These are phyloP conservation scores for Eucommia ulmoides DNA, from an alignment of 257 asterid species.

Conservation along the genomic window DNA sequence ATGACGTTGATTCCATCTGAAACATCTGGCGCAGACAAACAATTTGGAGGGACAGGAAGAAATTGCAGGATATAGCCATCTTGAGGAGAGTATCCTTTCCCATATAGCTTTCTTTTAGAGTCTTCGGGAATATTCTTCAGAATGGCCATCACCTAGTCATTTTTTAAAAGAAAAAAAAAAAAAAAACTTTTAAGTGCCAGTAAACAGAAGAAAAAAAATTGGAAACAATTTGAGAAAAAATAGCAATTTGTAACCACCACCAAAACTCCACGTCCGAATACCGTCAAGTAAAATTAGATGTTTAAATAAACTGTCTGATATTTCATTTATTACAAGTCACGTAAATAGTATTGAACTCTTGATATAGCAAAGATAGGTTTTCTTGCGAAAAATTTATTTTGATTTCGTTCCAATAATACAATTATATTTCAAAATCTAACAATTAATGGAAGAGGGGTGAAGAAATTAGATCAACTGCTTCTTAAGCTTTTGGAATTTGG, in stretches of 20 bases:
- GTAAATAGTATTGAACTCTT: too few relatives aligned
- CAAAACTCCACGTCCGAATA: not conserved
- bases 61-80: conserved; percentile 74
- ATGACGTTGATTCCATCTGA: conserved; percentile 87
- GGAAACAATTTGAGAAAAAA: not conserved
- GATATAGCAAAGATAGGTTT: too few relatives aligned
- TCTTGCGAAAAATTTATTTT: too few relatives aligned
- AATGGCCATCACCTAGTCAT: conserved; percentile 48
- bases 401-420: too few relatives aligned
- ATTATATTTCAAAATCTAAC: too few relatives aligned
- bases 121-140: conserved; percentile 52
- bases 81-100: conserved; percentile 68
- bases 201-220: not conserved
- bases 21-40: conserved; percentile 87
- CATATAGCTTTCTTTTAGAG: conserved; percentile 50
- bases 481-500: too few relatives aligned
- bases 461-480: too few relatives aligned
- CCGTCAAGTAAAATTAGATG: not conserved
- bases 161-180: not conserved
- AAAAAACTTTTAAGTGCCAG: not conserved
- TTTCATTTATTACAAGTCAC: too few relatives aligned
- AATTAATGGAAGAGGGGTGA: too few relatives aligned
- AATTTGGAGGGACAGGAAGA: conserved; percentile 95
- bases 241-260: not conserved
- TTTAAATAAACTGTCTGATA: too few relatives aligned